Evolutionary conservation across 169 alveolate species (phyloP).

Genomic region (Plasmodium cynomolgi): DNA sequence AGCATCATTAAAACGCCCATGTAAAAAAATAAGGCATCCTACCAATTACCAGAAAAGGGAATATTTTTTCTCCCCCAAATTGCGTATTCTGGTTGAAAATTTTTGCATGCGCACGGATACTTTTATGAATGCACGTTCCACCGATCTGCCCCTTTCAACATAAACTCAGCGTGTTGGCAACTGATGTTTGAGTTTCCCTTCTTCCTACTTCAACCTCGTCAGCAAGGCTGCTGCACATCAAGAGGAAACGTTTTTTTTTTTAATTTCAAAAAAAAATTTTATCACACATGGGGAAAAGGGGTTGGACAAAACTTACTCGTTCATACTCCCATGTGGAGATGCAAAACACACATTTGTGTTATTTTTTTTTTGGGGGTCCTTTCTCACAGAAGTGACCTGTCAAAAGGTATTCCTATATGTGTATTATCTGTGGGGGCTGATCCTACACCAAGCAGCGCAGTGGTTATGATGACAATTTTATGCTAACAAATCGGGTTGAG

Average conservation of each 20-base stretch:
- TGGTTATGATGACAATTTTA: background rate
- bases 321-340: background rate
- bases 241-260: background rate
- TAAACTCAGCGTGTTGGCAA: background rate
- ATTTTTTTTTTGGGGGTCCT: background rate
- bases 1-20: background rate
- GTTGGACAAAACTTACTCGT: background rate
- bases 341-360: background rate
- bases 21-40: background rate
- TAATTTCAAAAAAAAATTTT: background rate
- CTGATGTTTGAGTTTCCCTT: background rate
- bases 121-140: background rate
- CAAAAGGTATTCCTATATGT: background rate
- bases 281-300: background rate
- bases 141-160: background rate
- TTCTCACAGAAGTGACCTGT: background rate
- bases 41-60: background rate
- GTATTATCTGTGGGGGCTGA: background rate
- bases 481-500: background rate
- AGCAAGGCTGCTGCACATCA: background rate
- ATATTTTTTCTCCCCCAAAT: background rate
- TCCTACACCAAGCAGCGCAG: background rate
- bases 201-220: background rate
- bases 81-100: background rate
- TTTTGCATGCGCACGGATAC: background rate